Base-by-base conservation (phyloP, 1,284 basidiomycete genomes). In the Cystobasidium sp. region DNA sequence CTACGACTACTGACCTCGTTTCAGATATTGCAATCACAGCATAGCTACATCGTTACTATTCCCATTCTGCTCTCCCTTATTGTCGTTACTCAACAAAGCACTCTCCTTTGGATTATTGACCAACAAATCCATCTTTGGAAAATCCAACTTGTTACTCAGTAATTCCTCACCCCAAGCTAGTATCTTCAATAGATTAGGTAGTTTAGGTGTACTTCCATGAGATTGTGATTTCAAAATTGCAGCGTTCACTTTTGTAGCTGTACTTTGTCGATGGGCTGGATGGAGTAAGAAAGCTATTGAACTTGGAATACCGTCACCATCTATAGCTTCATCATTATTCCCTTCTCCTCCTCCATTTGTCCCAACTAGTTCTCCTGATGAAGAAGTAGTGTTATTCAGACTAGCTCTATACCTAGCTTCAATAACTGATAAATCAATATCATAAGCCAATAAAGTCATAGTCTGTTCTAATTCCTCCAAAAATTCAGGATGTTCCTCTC, bases 401-500 rank as follows among this genome's bases (percentile, higher is more conserved):
- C 47, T 8, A 22, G 12, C 18, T 67, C 7, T 64, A 70, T 22
- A 61, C 44, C 20, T 74, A 18, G 66, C 52, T 5, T 71, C 59
- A 46, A 80, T 72, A 8, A 86, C 86, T 58, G 84, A 84, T 74
- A 86, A 86, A 16, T 86, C 87, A 64, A 86, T 87, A 81, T 93
- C 91, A 82, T 97, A 98, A 8, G 94, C 95, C 8, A 99, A 85
- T 56, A 99, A 83, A 24, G 94, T 92, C 94, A 99, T 98, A 20
- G 95, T 97, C 63, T 90, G 87, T 83, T 99, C 96, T 46, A 99
- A 85, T 80, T 98, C 95, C 16, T 88, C 84, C 31, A 99, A 85
- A 82, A 97, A 97, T 80, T 97, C 91, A 0, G 94, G 94, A 74
- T 91, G 92, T 84, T 97, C 93, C 80, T 97, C 93, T 1, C 94